A percentile compares a stretch with the other conserved stretches of the same genome.
Conservation (phyloP, 352 stramenopile genomes). For the Achlya hypogyna region DNA sequence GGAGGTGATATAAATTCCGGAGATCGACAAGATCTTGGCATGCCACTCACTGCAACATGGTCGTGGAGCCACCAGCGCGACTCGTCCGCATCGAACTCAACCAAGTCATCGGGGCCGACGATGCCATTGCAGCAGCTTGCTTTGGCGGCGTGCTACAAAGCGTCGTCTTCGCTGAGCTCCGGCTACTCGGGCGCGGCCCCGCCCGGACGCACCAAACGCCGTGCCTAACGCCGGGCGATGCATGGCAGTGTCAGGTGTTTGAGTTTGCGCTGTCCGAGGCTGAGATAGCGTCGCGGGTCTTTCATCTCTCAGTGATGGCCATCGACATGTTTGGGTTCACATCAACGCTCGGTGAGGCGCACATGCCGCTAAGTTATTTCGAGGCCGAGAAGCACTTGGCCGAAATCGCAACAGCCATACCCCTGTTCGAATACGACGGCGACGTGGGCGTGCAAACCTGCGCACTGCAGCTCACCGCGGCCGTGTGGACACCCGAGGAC, state of each 20-base stretch:
- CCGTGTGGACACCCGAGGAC: slow-evolving; percentile 13
- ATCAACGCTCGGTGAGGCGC: neutral
- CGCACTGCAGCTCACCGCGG: neutral
- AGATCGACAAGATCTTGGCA: neutral
- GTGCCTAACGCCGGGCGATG: neutral
- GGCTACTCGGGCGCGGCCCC: neutral
- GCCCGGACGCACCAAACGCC: neutral
- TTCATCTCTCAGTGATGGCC: slow-evolving; percentile 6
- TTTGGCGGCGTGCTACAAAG: neutral
- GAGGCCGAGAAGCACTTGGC: slow-evolving; percentile 9
- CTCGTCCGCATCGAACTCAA: slow-evolving; percentile 14
- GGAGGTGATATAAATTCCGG: neutral
- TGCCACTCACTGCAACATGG: too few relatives aligned
- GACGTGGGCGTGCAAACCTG: neutral
- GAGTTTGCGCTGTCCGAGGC: neutral
- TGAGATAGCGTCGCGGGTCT: neutral
- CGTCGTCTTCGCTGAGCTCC: slow-evolving; percentile 5
- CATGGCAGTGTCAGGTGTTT: slow-evolving; percentile 6
- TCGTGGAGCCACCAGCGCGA: neutral
- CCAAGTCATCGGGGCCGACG: slow-evolving; percentile 2
- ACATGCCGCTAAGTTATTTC: neutral
- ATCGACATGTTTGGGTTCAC: slow-evolving; percentile 12
- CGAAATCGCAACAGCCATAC: neutral
- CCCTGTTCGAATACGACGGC: neutral
- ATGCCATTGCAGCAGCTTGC: neutral